Base-by-base conservation (phyloP, 495 filamentous ascomycete species). In the Penicillium maclennaniae region DNA sequence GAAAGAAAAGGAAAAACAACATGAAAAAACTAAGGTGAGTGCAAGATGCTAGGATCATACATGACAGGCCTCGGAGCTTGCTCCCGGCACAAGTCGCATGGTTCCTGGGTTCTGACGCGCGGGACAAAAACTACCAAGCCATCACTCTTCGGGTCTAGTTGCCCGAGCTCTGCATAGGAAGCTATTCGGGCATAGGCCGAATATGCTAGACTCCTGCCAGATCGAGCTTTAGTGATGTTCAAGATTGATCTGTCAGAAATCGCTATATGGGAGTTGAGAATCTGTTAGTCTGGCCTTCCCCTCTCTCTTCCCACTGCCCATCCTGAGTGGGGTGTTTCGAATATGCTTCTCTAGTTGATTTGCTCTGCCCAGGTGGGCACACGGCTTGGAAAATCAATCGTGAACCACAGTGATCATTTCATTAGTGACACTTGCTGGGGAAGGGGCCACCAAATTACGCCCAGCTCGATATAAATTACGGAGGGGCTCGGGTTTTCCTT, bases 241-340 rank as follows among this genome's bases (percentile, higher is more conserved):
- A 15, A 47, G 56, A 49, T 45, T 61, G 60, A 63, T 58, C 51
- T 47, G 50, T 66, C 63, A 59, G 55, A 63, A 59, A 9, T 61
- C 49, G 46, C 46, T 43, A 50, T 17, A n/a, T 14, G 37, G 15
- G 15, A 26, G 14, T 15, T 31, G 21, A n/a, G 15, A 26, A 16
- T 15, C 41, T 51, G 36, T 38, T 45, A 34, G 17, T n/a, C 31
- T 45, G 20, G 40, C 17, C 41, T 49, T 23, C 34, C 17, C 20
- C 10, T 39, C 28, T 4, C 20, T 15, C 15, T n/a, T n/a, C 14
- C 12, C 23, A 19, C 7, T 7, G 23, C 23, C 23, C 23, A 23
- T 49, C 46, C 7, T 21, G 8, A 47, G 23, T 47, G 45, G 45
- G 19, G 36, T 21, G 6, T 1, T 14, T 1, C n/a, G 2, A 7